Conservation (phyloP, 306 rosid genomes). For the Gynostemma pentaphyllum region DNA sequence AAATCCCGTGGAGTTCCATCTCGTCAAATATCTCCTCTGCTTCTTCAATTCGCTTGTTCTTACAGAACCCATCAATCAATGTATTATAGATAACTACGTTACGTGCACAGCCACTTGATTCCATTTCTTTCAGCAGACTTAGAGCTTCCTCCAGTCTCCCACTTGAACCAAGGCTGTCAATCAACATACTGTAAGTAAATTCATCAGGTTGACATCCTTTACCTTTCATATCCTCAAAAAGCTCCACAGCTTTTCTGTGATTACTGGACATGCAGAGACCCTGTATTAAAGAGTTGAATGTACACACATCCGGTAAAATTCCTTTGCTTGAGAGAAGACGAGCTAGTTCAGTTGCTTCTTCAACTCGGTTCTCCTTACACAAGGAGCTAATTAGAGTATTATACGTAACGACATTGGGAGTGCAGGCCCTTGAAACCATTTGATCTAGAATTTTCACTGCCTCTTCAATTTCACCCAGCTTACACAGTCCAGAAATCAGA, state of each 20-base stretch:
- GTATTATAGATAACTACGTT: slow-evolving; percentile 68
- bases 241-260: slow-evolving; percentile 50
- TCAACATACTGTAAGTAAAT: slow-evolving; percentile 70
- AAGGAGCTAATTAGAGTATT: slow-evolving; percentile 58
- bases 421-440: slow-evolving; percentile 60
- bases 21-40: slow-evolving; percentile 90
- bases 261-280: slow-evolving; percentile 58
- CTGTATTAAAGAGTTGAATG: slow-evolving; percentile 70
- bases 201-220: slow-evolving; percentile 70
- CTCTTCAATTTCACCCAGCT: slow-evolving; percentile 56
- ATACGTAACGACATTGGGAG: slow-evolving; percentile 63
- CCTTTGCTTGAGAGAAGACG: slow-evolving; percentile 55
- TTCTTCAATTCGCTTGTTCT: slow-evolving; percentile 55
- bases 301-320: slow-evolving; percentile 73
- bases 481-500: slow-evolving; percentile 68
- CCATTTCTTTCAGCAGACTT: slow-evolving; percentile 67
- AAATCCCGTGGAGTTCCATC: slow-evolving; percentile 88
- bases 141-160: slow-evolving; percentile 51
- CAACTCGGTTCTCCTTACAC: slow-evolving; percentile 67
- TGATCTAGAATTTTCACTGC: slow-evolving; percentile 59
- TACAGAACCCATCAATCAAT: slow-evolving; percentile 78
- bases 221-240: slow-evolving; percentile 77
- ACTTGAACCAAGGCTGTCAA: slow-evolving; percentile 53
- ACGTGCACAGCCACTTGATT: slow-evolving; percentile 59
- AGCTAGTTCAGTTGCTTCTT: slow-evolving; percentile 64